These are phyloP conservation scores for Penicillium ucsense DNA, from an alignment of 495 filamentous ascomycete species.

Conservation along the genomic window DNA sequence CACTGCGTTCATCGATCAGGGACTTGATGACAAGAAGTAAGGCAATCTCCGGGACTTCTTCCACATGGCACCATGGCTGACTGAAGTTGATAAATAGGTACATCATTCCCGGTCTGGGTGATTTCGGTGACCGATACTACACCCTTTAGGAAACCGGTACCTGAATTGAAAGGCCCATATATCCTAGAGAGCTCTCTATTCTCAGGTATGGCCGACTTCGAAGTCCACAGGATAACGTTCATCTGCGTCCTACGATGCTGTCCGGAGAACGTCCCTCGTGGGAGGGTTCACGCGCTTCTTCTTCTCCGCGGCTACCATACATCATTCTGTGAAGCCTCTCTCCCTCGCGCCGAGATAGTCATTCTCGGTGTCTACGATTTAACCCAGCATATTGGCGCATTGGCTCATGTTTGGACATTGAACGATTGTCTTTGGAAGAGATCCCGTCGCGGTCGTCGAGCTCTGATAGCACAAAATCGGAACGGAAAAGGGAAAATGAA, in stretches of 20 bases:
- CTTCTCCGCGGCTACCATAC: no score
- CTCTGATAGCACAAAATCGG: conserved; percentile 2
- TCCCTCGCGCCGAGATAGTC: no score
- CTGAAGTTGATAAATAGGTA: conserved; percentile 48
- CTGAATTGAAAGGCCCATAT: not conserved
- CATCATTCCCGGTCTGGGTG: conserved; percentile 89
- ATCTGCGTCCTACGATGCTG: no score
- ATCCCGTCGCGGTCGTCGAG: no score
- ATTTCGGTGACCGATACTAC: conserved; percentile 96
- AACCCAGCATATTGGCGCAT: no score
- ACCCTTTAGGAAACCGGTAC: conserved; percentile 50
- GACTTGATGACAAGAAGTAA: conserved; percentile 95
- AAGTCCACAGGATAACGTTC: no score
- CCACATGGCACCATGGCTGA: conserved; percentile 6
- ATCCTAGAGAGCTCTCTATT: not conserved
- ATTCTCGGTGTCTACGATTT: no score
- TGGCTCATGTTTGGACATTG: no score
- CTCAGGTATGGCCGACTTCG: not conserved
- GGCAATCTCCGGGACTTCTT: conserved; percentile 1
- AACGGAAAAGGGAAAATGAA: conserved; percentile 1
- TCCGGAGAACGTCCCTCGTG: not conserved
- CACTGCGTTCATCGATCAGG: conserved; percentile 93
- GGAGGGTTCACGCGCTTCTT: no score
- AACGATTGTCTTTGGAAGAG: no score
- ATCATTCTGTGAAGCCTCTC: no score